A percentile compares a stretch with the other conserved stretches of the same genome.
These are phyloP conservation scores for Entamoeba invadens DNA, from an alignment of 208 protist genomes.

Conservation along the genomic window DNA sequence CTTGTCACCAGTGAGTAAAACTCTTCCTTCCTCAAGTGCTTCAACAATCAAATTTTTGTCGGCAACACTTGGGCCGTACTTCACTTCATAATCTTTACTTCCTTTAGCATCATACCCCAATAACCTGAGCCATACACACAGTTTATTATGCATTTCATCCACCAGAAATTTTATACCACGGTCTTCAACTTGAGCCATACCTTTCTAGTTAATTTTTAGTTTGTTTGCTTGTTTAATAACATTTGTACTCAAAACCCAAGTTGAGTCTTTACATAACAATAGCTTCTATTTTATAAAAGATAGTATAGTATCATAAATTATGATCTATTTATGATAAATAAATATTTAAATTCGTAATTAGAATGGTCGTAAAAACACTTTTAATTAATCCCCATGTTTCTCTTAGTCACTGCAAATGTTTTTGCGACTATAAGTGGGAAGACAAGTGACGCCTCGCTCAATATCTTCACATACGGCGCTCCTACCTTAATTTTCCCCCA, in stretches of 20 bases:
- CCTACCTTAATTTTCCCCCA: conserved; percentile 69
- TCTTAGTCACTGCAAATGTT: conserved; percentile 19
- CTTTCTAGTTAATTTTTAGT: no score
- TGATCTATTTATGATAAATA: no score
- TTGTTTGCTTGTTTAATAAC: no score
- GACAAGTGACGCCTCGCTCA: conserved; percentile 60
- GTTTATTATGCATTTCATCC: background rate
- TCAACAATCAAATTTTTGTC: background rate
- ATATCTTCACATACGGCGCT: background rate
- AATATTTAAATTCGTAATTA: no score
- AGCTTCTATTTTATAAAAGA: no score
- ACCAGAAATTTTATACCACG: background rate
- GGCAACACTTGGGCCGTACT: background rate
- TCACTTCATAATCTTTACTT: background rate
- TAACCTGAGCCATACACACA: background rate
- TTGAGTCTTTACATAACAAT: no score
- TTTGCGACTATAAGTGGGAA: conserved; percentile 82
- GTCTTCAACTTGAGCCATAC: no score
- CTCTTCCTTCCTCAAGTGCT: background rate
- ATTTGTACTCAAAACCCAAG: no score
- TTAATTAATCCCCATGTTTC: no score
- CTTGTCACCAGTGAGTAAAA: background rate
- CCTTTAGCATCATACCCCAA: background rate
- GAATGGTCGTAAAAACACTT: no score
- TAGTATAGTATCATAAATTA: no score